These are phyloP conservation scores for Venturia carpophila DNA, from an alignment of 2,329 filamentous ascomycete species.

Conservation along the genomic window DNA sequence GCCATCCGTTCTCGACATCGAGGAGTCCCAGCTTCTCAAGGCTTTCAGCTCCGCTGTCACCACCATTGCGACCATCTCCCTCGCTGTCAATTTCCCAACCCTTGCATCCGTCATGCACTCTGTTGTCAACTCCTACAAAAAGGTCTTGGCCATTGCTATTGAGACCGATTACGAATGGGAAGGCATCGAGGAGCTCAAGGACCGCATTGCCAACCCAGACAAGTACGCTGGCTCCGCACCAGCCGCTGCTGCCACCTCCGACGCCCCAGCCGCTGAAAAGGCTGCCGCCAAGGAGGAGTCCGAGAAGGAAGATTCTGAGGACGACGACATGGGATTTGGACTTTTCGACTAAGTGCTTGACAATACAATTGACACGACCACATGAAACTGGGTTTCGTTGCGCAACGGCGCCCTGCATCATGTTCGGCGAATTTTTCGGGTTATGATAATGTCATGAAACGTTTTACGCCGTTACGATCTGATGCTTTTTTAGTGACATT, in stretches of 20 bases:
- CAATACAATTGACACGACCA: slow-evolving; percentile 17
- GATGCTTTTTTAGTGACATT: background rate
- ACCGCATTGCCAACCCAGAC: slow-evolving; percentile 98
- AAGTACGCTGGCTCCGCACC: slow-evolving; percentile 83
- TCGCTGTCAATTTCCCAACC: slow-evolving; percentile 92
- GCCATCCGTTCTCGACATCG: slow-evolving; percentile 79
- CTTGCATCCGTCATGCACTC: slow-evolving; percentile 95
- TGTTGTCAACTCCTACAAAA: slow-evolving; percentile 97
- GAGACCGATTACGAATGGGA: slow-evolving; percentile 90
- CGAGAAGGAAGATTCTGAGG: slow-evolving; percentile 56
- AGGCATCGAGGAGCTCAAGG: slow-evolving; percentile 96
- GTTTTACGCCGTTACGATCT: background rate
- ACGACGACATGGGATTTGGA: slow-evolving; percentile 48
- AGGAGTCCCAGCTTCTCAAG: slow-evolving; percentile 87
- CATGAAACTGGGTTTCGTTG: slow-evolving; percentile 10
- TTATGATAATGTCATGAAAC: slow-evolving; percentile 11
- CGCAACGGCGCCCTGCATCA: background rate
- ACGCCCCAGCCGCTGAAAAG: slow-evolving; percentile 32
- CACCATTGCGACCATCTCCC: slow-evolving; percentile 83
- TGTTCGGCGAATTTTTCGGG: background rate
- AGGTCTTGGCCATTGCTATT: slow-evolving; percentile 79
- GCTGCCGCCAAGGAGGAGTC: slow-evolving; percentile 46
- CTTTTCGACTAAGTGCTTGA: slow-evolving; percentile 43
- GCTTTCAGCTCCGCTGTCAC: slow-evolving; percentile 71
- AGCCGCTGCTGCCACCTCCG: slow-evolving; percentile 45